Conservation (phyloP, 2,329 filamentous ascomycete species). For the Fusarium sp. region DNA sequence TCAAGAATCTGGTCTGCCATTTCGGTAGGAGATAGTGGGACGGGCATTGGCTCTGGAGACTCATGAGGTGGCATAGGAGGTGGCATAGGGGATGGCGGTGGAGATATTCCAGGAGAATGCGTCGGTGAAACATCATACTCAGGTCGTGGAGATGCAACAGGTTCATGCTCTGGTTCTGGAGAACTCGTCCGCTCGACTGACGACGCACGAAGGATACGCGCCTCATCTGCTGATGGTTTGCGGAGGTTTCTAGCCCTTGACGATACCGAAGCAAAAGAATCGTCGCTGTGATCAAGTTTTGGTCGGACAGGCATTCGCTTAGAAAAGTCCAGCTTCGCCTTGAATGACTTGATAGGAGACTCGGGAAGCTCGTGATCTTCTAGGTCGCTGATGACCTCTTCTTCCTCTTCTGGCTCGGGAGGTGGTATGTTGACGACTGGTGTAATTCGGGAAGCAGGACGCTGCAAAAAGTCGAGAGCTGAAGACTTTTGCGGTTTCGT, state of each 20-base stretch:
- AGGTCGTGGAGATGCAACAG: conserved; percentile 27
- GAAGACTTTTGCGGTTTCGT: conserved; percentile 36
- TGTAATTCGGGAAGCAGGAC: conserved; percentile 1
- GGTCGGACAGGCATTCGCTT: conserved; percentile 44
- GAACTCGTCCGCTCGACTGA: conserved; percentile 37
- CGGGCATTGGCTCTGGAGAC: conserved; percentile 20
- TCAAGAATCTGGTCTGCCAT: conserved; percentile 67
- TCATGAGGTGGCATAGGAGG: conserved; percentile 23
- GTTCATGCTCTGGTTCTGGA: conserved; percentile 35
- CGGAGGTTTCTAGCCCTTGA: conserved; percentile 34
- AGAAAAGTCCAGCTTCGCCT: conserved; percentile 32
- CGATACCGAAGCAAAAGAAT: conserved; percentile 39
- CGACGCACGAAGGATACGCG: conserved; percentile 29
- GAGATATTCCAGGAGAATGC: conserved; percentile 13
- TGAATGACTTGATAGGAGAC: conserved; percentile 42
- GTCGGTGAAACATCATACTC: conserved; percentile 21
- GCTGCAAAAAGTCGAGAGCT: conserved; percentile 40
- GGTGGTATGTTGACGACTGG: conserved; percentile 2
- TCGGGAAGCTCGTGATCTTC: conserved; percentile 56
- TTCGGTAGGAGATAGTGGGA: conserved; percentile 48
- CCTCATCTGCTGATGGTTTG: conserved; percentile 35
- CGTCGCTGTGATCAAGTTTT: conserved; percentile 40
- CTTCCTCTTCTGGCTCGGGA: conserved; percentile 20
- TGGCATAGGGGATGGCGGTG: background rate
- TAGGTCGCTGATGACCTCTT: conserved; percentile 60